Base-by-base conservation (phyloP, 2,329 filamentous ascomycete species). In the Lachnellula suecica region DNA sequence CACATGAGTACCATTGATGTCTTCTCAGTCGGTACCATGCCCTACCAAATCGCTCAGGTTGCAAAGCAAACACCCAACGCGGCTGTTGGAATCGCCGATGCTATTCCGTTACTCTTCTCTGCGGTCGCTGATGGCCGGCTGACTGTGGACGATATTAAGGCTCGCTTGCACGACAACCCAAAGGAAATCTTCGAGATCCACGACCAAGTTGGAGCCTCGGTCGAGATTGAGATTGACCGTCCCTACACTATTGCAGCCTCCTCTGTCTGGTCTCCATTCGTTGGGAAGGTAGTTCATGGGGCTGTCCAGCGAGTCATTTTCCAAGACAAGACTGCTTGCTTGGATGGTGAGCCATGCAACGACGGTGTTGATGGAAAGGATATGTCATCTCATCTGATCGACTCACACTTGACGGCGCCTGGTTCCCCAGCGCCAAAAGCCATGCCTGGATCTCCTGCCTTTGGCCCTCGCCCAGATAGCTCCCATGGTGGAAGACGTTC, bases 181-280 rank as follows among this genome's bases (percentile, higher is more conserved):
- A 88, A 87, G 74, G 81, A 82, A 66, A 91, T 92, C 63, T 92
- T 92, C 61, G 88, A 92, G 73, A 79, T 92, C 46, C 88, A 92
- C 59, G 88, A 92, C 61, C 88, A 92, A 71, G 72, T 79, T n/a
- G 84, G 84, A 53, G 85, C 86, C 34, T 82, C 81, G 4, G 78
- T 92, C 31, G 88, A 92, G 73, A 79, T 89, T 20, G 88, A 91
- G 71, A 77, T 91, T 61, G 88, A 90, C 66, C 82, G 88, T 41
- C 79, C 85, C 2, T 88, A 88, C 68, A 75, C 80, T 4, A 74
- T 86, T 51, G 71, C 81, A 44, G 68, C 70, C 52, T 69, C 74
- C 20, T 60, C 74, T 29, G 69, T 73, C 20, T 90, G 85, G 87
- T 89, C 88, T 59, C 88, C 88, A 7, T 87, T 92, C 64, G 79